Percentiles rank a stretch among this genome's conserved stretches.
phyloP scores from a whole-genome alignment of 1,284 basidiomycete genomes.

The Moesziomyces sp. region DNA sequence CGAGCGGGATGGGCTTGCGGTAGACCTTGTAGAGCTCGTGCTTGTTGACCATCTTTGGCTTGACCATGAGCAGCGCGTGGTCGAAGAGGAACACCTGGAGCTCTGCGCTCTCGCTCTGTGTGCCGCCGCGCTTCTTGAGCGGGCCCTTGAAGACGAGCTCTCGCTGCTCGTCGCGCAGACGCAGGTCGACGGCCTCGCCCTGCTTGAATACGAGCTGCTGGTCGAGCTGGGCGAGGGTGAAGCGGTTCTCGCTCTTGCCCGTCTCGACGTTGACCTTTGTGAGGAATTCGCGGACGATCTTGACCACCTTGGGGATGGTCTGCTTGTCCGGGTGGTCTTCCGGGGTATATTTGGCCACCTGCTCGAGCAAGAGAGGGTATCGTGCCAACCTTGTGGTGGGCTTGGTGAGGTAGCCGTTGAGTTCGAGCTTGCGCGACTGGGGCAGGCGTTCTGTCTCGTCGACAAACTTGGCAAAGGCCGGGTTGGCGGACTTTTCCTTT shows the following conservation, averaged over 20 bases:
- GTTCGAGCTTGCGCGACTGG: constrained; percentile 93
- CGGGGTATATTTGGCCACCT: constrained; percentile 90
- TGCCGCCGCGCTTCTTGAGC: constrained; percentile 85
- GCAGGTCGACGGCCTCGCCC: constrained; percentile 86
- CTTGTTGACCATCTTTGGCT: constrained; percentile 85
- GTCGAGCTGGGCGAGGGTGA: constrained; percentile 89
- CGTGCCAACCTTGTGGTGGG: constrained; percentile 95
- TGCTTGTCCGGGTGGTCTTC: constrained; percentile 90
- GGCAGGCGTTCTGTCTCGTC: constrained; percentile 92
- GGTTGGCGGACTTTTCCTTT: constrained; percentile 93
- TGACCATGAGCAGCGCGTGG: constrained; percentile 94
- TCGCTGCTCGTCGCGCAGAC: constrained; percentile 84
- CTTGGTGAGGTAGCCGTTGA: constrained; percentile 96
- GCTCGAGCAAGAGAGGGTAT: constrained; percentile 92
- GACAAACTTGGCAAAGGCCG: constrained; percentile 94
- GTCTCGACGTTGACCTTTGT: constrained; percentile 89
- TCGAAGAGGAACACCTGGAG: constrained; percentile 95
- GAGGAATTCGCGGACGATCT: constrained; percentile 84
- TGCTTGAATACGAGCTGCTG: constrained; percentile 86
- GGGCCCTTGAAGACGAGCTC: constrained; percentile 95
- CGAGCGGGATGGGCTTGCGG: constrained; percentile 94
- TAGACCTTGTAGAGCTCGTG: constrained; percentile 94
- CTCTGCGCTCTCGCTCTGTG: constrained; percentile 80
- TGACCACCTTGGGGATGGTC: constrained; percentile 81
- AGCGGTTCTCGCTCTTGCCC: constrained; percentile 90